A percentile compares a stretch with the other conserved stretches of the same genome.
phyloP scores from a whole-genome alignment of 768 basidiomycete genomes.

The Mycena polygramma region DNA sequence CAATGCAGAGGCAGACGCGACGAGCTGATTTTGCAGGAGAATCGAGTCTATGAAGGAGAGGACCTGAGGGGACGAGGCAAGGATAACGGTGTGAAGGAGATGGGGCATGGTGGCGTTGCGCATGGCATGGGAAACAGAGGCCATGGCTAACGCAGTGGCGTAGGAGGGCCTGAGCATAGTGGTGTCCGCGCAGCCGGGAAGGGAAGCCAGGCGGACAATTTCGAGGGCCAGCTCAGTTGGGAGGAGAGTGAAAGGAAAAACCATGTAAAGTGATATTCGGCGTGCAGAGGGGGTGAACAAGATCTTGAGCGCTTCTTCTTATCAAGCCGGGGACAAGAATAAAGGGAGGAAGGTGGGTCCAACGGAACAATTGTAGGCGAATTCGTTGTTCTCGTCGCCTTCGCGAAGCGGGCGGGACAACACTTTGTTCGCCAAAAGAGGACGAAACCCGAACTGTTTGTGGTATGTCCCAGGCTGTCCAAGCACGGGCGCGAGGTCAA shows the following conservation, averaged over 20 bases:
- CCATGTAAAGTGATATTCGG: background rate
- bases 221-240: slow-evolving; percentile 53
- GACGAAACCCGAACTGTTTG: no score
- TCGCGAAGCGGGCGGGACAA: slow-evolving; percentile 13
- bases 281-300: background rate
- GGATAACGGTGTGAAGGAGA: slow-evolving; percentile 55
- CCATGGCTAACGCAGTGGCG: slow-evolving; percentile 47
- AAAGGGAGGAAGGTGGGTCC: slow-evolving; percentile 22
- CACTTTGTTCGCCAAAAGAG: slow-evolving; percentile 19
- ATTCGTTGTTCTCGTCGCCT: background rate
- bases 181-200: slow-evolving; percentile 37
- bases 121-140: slow-evolving; percentile 50
- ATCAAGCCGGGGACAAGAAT: background rate
- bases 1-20: slow-evolving; percentile 38
- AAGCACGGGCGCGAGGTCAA: no score
- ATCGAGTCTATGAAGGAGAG: slow-evolving; percentile 50
- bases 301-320: slow-evolving; percentile 7
- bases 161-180: slow-evolving; percentile 34
- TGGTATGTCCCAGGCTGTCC: no score
- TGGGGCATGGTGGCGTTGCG: slow-evolving; percentile 52
- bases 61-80: slow-evolving; percentile 45
- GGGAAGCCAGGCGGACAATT: slow-evolving; percentile 49
- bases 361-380: slow-evolving; percentile 16
- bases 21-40: slow-evolving; percentile 42
- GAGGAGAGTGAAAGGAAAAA: slow-evolving; percentile 42